These are phyloP conservation scores for Abrus precatorius DNA, from an alignment of 306 rosid species.

Conservation along the genomic window DNA sequence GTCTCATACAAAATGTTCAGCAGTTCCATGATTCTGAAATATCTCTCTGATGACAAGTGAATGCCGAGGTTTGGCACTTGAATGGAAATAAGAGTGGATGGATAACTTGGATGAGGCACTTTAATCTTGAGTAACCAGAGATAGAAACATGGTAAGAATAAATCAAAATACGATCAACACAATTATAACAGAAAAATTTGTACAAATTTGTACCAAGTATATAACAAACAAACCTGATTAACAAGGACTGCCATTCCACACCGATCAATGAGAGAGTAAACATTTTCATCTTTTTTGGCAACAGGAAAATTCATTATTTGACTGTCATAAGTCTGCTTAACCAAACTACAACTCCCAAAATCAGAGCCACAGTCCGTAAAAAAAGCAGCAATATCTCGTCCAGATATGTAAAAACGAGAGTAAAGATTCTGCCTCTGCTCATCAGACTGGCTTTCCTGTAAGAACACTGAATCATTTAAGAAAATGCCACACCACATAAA, in stretches of 20 bases:
- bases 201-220: not conserved
- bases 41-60: slow-evolving; percentile 91
- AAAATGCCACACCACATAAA: slow-evolving; percentile 39
- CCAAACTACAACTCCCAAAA: slow-evolving; percentile 64
- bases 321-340: slow-evolving; percentile 53
- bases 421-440: slow-evolving; percentile 77
- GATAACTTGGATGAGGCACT: slow-evolving; percentile 94
- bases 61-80: slow-evolving; percentile 96
- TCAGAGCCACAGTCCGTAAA: slow-evolving; percentile 85
- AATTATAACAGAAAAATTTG: slow-evolving; percentile 1
- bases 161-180: slow-evolving; percentile 32
- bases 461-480: slow-evolving; percentile 45
- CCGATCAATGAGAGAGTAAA: slow-evolving; percentile 85
- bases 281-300: slow-evolving; percentile 52
- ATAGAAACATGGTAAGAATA: slow-evolving; percentile 38
- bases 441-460: slow-evolving; percentile 78
- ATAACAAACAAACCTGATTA: slow-evolving; percentile 71
- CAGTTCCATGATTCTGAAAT: slow-evolving; percentile 77
- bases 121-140: slow-evolving; percentile 67
- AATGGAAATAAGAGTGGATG: slow-evolving; percentile 84
- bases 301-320: slow-evolving; percentile 51
- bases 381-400: slow-evolving; percentile 96
- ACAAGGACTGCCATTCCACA: slow-evolving; percentile 97
- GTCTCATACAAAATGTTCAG: slow-evolving; percentile 66
- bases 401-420: slow-evolving; percentile 84